Conservation (phyloP, 352 stramenopile genomes). For the Bremia lactucae region DNA sequence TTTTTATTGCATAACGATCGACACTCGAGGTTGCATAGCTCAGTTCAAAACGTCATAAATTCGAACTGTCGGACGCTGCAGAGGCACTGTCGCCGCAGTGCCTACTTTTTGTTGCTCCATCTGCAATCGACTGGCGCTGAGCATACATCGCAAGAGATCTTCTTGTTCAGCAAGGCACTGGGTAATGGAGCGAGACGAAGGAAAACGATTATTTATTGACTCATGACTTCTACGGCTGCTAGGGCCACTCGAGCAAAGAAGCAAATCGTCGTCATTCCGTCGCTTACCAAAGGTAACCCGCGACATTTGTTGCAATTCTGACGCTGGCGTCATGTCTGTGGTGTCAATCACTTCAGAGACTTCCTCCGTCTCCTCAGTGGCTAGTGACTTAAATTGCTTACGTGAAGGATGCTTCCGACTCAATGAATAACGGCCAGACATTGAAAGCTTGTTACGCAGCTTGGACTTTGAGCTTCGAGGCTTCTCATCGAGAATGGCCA, state of each 20-base stretch:
- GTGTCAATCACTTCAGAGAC: constrained; percentile 43
- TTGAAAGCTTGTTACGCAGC: constrained; percentile 16
- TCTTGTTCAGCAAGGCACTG: constrained; percentile 33
- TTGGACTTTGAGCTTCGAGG: constrained; percentile 7
- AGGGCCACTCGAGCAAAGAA: constrained; percentile 11
- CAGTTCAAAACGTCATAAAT: constrained; percentile 21
- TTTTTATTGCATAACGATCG: too few relatives aligned
- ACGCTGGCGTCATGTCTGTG: constrained; percentile 32
- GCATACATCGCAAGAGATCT: constrained; percentile 29
- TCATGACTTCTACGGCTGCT: constrained; percentile 9
- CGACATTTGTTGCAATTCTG: constrained; percentile 11
- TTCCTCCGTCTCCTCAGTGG: constrained; percentile 9
- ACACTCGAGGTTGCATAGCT: too few relatives aligned
- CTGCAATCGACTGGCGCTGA: constrained; percentile 17
- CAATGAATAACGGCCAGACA: constrained; percentile 13
- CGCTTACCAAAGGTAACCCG: constrained; percentile 8
- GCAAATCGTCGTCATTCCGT: constrained; percentile 7
- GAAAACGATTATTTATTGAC: constrained; percentile 9
- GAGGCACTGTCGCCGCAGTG: constrained; percentile 18
- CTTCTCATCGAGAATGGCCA: constrained; percentile 26
- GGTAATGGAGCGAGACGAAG: constrained; percentile 24
- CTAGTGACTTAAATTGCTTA: constrained; percentile 1
- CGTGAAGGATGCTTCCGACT: constrained; percentile 8
- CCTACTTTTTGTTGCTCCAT: constrained; percentile 5
- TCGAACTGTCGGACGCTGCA: constrained; percentile 7